These are phyloP conservation scores for Sungouiella blattae DNA, from an alignment of 805 yeast genomes.

Conservation along the genomic window DNA sequence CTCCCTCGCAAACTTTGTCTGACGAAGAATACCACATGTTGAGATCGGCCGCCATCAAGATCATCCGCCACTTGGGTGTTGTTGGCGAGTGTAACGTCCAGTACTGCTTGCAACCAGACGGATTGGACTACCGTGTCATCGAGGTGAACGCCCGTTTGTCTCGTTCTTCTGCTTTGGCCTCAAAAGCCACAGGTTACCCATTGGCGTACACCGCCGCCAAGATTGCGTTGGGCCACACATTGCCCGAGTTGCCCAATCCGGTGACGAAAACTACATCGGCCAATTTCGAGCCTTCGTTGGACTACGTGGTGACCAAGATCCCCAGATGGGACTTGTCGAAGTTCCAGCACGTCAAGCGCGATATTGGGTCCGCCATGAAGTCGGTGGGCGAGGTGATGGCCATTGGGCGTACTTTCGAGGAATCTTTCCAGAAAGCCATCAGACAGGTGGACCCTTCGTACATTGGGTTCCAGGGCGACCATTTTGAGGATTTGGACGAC, in stretches of 20 bases:
- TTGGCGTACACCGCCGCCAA: constrained; percentile 98
- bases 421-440: constrained; percentile 96
- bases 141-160: constrained; percentile 98
- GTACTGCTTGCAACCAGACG: constrained; percentile 94
- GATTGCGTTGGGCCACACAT: constrained; percentile 86
- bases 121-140: constrained; percentile 88
- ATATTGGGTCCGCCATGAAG: constrained; percentile 94
- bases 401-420: constrained; percentile 96
- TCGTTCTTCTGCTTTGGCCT: constrained; percentile 97
- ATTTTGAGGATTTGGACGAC: constrained; percentile 71
- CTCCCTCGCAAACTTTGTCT: constrained; percentile 95
- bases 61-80: constrained; percentile 95
- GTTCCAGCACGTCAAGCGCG: constrained; percentile 91
- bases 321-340: constrained; percentile 99
- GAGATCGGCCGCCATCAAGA: constrained; percentile 95
- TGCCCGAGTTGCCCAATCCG: constrained; percentile 86
- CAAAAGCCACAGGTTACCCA: constrained; percentile 98
- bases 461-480: constrained; percentile 87
- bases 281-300: constrained; percentile 95
- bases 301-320: constrained; percentile 94
- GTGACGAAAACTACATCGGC: constrained; percentile 94
- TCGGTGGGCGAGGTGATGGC: constrained; percentile 99
- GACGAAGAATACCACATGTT: constrained; percentile 98
- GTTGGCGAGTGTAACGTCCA: constrained; percentile 99
- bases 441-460: constrained; percentile 92